These are phyloP conservation scores for Apiosordaria backusii DNA, from an alignment of 495 filamentous ascomycete species.

Conservation along the genomic window DNA sequence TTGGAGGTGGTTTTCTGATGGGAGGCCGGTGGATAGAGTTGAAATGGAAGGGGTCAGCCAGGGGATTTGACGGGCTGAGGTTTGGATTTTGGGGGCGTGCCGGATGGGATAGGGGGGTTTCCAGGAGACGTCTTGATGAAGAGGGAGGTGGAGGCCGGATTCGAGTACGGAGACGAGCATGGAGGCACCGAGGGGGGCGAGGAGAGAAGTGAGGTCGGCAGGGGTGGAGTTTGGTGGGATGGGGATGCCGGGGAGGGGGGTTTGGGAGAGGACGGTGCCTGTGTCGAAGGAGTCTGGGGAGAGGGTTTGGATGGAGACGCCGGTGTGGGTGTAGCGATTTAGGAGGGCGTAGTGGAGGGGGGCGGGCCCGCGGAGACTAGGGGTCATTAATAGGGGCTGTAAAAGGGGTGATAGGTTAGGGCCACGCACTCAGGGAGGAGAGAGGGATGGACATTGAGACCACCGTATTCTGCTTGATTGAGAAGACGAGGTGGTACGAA, in stretches of 20 bases:
- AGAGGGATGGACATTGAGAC: constrained; percentile 94
- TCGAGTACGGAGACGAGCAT: constrained; percentile 61
- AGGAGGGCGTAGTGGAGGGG: constrained; percentile 79
- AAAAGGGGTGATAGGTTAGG: not conserved
- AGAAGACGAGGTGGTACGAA: constrained; percentile 79
- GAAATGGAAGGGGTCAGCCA: not conserved
- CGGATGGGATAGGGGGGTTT: not conserved
- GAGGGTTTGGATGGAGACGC: constrained; percentile 81
- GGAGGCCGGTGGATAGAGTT: not conserved
- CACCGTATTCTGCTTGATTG: constrained; percentile 67
- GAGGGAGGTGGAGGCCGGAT: constrained; percentile 61
- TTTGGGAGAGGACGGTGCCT: constrained; percentile 68
- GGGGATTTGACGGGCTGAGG: not conserved
- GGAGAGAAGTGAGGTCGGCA: constrained; percentile 26
- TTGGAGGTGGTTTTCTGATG: not conserved
- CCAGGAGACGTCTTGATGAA: constrained; percentile 39
- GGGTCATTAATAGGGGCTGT: not conserved
- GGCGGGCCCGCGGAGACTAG: constrained; percentile 66
- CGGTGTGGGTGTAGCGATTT: constrained; percentile 50
- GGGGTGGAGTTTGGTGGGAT: constrained; percentile 20
- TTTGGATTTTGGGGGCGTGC: not conserved
- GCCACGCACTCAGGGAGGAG: constrained; percentile 71
- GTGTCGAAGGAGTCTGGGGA: constrained; percentile 71
- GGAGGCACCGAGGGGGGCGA: constrained; percentile 53
- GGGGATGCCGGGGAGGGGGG: constrained; percentile 30